Conservation (phyloP, 768 basidiomycete genomes). For the Exidia glandulosa region DNA sequence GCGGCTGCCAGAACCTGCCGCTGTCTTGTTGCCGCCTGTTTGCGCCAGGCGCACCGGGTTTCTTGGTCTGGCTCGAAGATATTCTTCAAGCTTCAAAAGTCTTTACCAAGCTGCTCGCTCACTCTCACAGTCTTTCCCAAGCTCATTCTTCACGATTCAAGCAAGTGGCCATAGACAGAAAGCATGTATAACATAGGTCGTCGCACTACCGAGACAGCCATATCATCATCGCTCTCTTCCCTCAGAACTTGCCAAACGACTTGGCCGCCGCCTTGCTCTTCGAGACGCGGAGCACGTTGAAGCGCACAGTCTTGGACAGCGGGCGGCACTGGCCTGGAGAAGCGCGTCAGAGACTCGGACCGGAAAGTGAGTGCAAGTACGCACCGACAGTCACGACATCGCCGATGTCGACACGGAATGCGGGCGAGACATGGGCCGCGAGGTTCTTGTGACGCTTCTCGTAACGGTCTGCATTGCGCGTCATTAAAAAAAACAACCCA, state of each 20-base stretch:
- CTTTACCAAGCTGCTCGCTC: too few relatives aligned
- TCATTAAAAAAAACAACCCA: neutral
- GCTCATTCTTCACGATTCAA: neutral
- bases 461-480: slow-evolving; percentile 64
- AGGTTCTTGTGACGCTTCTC: slow-evolving; percentile 99
- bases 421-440: slow-evolving; percentile 92
- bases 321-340: slow-evolving; percentile 90
- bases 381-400: slow-evolving; percentile 90
- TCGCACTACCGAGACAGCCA: neutral
- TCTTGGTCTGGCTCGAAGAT: too few relatives aligned
- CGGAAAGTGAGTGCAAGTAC: slow-evolving; percentile 19
- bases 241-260: slow-evolving; percentile 89
- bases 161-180: neutral
- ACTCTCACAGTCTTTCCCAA: too few relatives aligned
- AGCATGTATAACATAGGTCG: neutral
- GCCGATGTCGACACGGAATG: slow-evolving; percentile 95
- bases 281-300: slow-evolving; percentile 94
- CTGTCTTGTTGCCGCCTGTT: neutral
- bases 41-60: too few relatives aligned
- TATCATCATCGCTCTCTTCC: neutral
- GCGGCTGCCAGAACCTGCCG: neutral
- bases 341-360: neutral
- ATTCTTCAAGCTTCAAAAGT: too few relatives aligned
- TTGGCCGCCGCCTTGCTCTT: slow-evolving; percentile 88
- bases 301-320: slow-evolving; percentile 96